Evolutionary conservation across 176 grass and related monocot genomes (phyloP), one percentile per base, ranked within the genome.

Genomic region (Oryza brachyantha): DNA sequence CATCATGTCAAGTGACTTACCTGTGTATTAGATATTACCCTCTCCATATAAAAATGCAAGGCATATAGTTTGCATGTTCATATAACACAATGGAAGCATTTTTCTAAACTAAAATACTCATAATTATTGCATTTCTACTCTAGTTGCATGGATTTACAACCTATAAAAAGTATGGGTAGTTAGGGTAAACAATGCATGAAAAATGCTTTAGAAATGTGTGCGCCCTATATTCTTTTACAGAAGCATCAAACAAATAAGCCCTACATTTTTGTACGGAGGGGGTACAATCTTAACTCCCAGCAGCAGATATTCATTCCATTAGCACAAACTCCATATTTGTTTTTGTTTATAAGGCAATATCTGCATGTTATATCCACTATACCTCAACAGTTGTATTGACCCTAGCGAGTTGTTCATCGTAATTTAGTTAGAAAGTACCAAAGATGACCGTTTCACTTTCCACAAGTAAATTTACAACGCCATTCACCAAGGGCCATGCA

Each of bases 341-440:
- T 60, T 79, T 74, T 36, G 10, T 59, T 66, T 29, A 26, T 10
- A 16, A 16, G 29, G 9, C n/a, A 45, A 28, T 42, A 16, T 66
- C 39, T 68, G 19, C 46, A 21, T 68, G 50, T 61, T 80, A 68
- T 74, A 12, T 3, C n/a, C 5, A 61, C 52, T 57, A 86, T 68
- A 55, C 10, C 2, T 25, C 12, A 69, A 10, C 29, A 70, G 8
- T 25, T 75, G 10, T 62, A 41, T 81, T 13, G 21, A 36, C 22
- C 70, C 74, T 69, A 46, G 0, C 27, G 45, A 66, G 24, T 6
- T 54, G 9, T 69, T 81, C 13, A 29, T 86, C 19, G 39, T 34
- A 55, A 35, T 19, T 58, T 87, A 70, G 78, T 24, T 24, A 21
- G 36, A 64, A 8, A 71, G 31, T 32, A 6, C 25, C 73, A 21